These are phyloP conservation scores for Aspergillus cavernicola DNA, from an alignment of 495 filamentous ascomycete genomes.

Conservation along the genomic window DNA sequence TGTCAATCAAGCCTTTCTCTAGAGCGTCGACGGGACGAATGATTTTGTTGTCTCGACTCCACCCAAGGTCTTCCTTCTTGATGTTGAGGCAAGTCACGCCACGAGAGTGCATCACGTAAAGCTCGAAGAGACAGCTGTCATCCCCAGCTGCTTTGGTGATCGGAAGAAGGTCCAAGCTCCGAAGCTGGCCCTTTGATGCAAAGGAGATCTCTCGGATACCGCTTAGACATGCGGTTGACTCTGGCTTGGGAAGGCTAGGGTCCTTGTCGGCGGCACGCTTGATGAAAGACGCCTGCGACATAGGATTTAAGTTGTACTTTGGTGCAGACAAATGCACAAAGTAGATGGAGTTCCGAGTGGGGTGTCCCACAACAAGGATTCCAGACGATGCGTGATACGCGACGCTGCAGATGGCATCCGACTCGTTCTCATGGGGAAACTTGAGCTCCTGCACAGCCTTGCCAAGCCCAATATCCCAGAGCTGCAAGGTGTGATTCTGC, in stretches of 20 bases:
- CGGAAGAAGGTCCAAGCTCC: conserved; percentile 83
- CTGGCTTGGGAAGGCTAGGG: conserved; percentile 68
- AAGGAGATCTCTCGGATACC: conserved; percentile 93
- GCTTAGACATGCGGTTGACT: conserved; percentile 94
- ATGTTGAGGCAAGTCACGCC: conserved; percentile 84
- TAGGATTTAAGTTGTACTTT: conserved; percentile 70
- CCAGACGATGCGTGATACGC: conserved; percentile 85
- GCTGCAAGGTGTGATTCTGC: conserved; percentile 97
- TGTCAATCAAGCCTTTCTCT: conserved; percentile 55
- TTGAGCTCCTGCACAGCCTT: conserved; percentile 96
- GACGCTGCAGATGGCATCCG: conserved; percentile 94
- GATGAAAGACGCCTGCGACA: conserved; percentile 86
- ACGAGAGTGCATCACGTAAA: conserved; percentile 96
- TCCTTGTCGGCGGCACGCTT: conserved; percentile 71
- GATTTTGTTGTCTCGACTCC: conserved; percentile 81
- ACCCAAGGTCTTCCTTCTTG: conserved; percentile 84
- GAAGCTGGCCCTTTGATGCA: conserved; percentile 77
- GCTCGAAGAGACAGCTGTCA: conserved; percentile 72
- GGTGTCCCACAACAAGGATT: conserved; percentile 92
- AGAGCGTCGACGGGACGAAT: conserved; percentile 70
- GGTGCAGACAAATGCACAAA: conserved; percentile 93
- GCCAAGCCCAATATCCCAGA: conserved; percentile 95
- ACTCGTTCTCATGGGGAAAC: conserved; percentile 93
- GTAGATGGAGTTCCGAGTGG: conserved; percentile 95
- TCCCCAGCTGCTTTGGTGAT: conserved; percentile 45